Base-by-base conservation (phyloP, 163 green algal species). In the Prototheca cutis region DNA sequence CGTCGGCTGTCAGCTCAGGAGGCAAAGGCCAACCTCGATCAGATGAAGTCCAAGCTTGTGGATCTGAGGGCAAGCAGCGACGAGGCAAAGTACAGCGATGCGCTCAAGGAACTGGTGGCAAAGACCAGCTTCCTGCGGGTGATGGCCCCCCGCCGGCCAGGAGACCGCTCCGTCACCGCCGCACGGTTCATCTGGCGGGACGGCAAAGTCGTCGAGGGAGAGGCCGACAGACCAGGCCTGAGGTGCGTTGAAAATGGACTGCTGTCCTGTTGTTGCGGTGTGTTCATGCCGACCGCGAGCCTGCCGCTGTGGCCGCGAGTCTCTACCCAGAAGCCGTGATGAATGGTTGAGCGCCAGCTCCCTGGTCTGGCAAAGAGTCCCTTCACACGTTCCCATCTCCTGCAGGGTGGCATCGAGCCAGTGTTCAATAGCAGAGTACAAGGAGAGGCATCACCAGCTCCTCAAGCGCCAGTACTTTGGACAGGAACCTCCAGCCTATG, bases 391-490 rank as follows among this genome's bases (percentile, higher is more conserved):
- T 28, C 51, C 17, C 8, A n/a, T 48, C 29, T 13, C 21, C 2
- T 63, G 45, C 63, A 80, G 78, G 5, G 74, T 75, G 17, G 72
- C 78, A 4, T 70, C 83, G 45, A 70, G 74, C 27, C 71, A 61
- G 18, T 62, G 81, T 3, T 59, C 53, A 51, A 82, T 84, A 64
- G 48, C 73, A 6, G 79, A 86, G n/a, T 76, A 70, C 23, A 49
- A 69, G 33, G 45, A 75, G 23, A 61, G 68, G 10, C 77, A 86
- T 40, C 27, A 82, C 2, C 53, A 62, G 47, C 75, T 86, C 21
- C 60, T 85, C n/a, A 63, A 71, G 34, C 59, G 79, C 31, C 79
- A 86, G 62, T 54, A 78, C 56, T 86, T 79, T 64, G 79, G 79
- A 13, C 52, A 63, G 18, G 64, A 74, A 5, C 74, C 77, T 23